These are phyloP conservation scores for Aspergillus phoenicis DNA, from an alignment of 2,329 filamentous ascomycete species.

Conservation along the genomic window DNA sequence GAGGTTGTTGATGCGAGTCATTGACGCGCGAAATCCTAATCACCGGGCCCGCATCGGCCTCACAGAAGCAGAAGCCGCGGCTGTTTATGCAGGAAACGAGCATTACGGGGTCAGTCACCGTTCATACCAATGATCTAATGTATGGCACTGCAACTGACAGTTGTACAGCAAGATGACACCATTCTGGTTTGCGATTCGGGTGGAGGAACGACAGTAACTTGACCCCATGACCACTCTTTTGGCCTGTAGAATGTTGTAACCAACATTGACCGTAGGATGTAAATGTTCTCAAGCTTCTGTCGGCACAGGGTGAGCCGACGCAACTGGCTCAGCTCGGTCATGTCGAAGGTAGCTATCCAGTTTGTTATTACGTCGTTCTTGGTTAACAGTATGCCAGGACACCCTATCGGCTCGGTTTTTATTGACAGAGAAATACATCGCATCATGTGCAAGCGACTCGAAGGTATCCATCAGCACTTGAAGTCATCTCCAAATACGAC, in stretches of 20 bases:
- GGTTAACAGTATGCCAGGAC: slow-evolving; percentile 19
- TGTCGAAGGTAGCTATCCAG: slow-evolving; percentile 23
- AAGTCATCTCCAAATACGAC: slow-evolving; percentile 19
- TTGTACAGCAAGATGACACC: slow-evolving; percentile 42
- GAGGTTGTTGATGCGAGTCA: slow-evolving; percentile 32
- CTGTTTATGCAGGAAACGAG: slow-evolving; percentile 50
- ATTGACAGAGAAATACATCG: slow-evolving; percentile 36
- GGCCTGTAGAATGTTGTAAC: background rate
- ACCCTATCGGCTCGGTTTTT: slow-evolving; percentile 41
- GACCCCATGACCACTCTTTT: no score
- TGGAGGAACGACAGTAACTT: slow-evolving; percentile 47
- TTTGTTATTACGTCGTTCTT: background rate
- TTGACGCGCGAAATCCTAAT: slow-evolving; percentile 30
- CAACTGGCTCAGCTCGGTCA: slow-evolving; percentile 30
- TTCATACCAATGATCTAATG: no score
- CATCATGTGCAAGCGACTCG: slow-evolving; percentile 26
- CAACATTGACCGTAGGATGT: slow-evolving; percentile 29
- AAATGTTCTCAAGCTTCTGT: slow-evolving; percentile 32
- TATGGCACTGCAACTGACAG: no score
- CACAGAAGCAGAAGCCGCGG: slow-evolving; percentile 58
- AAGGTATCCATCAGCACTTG: slow-evolving; percentile 24
- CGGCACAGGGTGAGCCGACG: slow-evolving; percentile 26
- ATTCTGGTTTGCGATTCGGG: slow-evolving; percentile 56
- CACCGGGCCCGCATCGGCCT: slow-evolving; percentile 50
- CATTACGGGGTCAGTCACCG: slow-evolving; percentile 22